A percentile compares a stretch with the other conserved stretches of the same genome.
These are phyloP conservation scores for Pezicula carpinea DNA, from an alignment of 2,329 filamentous ascomycete species.

Conservation along the genomic window DNA sequence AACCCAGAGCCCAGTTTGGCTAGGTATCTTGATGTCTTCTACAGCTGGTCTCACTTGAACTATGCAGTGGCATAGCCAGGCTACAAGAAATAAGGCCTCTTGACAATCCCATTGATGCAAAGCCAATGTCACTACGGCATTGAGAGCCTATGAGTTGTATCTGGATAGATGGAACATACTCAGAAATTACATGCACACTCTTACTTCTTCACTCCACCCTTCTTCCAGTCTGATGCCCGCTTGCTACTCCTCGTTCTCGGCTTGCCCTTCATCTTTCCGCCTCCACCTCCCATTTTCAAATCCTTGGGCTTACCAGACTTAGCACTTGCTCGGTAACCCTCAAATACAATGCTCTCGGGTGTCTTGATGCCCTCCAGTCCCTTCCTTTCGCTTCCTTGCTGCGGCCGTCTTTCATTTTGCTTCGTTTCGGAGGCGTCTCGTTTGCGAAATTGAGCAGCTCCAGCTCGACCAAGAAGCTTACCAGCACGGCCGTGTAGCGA, in stretches of 20 bases:
- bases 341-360: conserved; percentile 72
- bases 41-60: no score
- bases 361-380: conserved; percentile 40
- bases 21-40: no score
- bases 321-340: conserved; percentile 69
- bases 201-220: conserved; percentile 30
- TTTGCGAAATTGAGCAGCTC: conserved; percentile 39
- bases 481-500: conserved; percentile 68
- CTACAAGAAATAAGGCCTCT: no score
- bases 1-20: no score
- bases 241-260: conserved; percentile 31
- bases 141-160: neutral
- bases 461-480: conserved; percentile 69
- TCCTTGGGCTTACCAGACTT: conserved; percentile 61
- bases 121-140: neutral
- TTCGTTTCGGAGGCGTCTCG: conserved; percentile 19
- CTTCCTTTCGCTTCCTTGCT: conserved; percentile 5
- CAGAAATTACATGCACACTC: neutral
- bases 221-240: conserved; percentile 32
- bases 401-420: conserved; percentile 5
- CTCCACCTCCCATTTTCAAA: conserved; percentile 54
- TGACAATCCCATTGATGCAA: no score
- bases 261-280: conserved; percentile 42
- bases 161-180: no score
- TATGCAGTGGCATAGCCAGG: no score